Percentiles rank a stretch among this genome's conserved stretches.
Evolutionary conservation across 2,329 filamentous ascomycete species (phyloP).

Genomic region (Diaporthe ilicicola): DNA sequence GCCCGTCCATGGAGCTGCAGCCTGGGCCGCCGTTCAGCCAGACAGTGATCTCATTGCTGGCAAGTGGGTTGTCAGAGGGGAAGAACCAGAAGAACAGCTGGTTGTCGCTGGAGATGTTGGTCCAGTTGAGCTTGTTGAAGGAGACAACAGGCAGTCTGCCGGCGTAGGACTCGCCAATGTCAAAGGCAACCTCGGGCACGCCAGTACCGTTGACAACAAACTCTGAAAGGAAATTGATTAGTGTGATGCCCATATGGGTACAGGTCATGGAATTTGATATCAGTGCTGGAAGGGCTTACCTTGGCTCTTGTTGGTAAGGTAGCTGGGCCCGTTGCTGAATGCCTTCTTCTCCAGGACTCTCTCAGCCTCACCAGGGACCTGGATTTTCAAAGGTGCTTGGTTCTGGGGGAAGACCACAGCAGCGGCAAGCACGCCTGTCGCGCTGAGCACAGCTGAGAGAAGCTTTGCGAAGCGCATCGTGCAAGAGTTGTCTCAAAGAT

Average conservation of each 20-base stretch:
- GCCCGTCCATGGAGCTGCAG: constrained; percentile 67
- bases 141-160: constrained; percentile 67
- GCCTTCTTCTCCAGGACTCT: not conserved
- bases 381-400: not conserved
- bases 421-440: not conserved
- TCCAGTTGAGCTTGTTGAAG: constrained; percentile 40
- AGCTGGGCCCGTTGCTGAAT: not conserved
- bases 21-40: constrained; percentile 68
- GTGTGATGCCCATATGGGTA: fast-evolving
- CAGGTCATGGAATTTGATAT: fast-evolving
- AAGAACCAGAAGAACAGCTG: constrained; percentile 74
- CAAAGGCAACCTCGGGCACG: constrained; percentile 75
- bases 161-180: constrained; percentile 73
- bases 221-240: constrained; percentile 47
- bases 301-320: constrained; percentile 25
- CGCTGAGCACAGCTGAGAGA: not conserved
- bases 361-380: not conserved
- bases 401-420: not conserved
- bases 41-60: constrained; percentile 67
- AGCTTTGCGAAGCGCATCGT: constrained; percentile 13
- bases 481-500: no score
- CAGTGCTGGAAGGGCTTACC: not conserved
- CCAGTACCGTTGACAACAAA: constrained; percentile 70
- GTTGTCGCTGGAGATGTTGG: constrained; percentile 49
- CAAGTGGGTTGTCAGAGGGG: constrained; percentile 59